A percentile compares a stretch with the other conserved stretches of the same genome.
phyloP scores from a whole-genome alignment of 2,329 filamentous ascomycete genomes.

The Stagonosporopsis rhizophila region DNA sequence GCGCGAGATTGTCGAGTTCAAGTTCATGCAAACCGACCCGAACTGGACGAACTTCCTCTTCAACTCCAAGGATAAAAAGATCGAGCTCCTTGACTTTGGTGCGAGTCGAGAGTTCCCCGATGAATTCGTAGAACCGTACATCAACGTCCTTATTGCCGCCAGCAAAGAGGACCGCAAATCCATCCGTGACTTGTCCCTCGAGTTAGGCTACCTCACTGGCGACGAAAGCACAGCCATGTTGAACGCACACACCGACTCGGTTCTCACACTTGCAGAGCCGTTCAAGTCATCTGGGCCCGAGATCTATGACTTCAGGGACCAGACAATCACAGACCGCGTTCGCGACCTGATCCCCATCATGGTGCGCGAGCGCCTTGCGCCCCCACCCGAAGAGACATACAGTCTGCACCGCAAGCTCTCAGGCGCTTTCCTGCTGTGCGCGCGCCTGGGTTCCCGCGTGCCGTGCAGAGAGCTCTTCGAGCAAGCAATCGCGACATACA shows the following conservation, averaged over 20 bases:
- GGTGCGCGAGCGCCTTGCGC: conserved; percentile 85
- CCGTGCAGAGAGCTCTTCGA: conserved; percentile 81
- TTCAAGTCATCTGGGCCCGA: conserved; percentile 78
- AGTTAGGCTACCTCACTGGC: conserved; percentile 90
- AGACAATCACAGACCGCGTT: conserved; percentile 96
- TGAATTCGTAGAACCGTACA: conserved; percentile 80
- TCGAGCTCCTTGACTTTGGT: conserved; percentile 95
- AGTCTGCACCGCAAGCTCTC: conserved; percentile 93
- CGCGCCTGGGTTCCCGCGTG: conserved; percentile 82
- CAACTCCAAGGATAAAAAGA: conserved; percentile 72
- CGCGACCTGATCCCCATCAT: conserved; percentile 88
- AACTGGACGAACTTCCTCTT: conserved; percentile 99
- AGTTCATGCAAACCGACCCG: conserved; percentile 98
- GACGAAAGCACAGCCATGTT: conserved; percentile 86
- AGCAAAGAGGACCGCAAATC: conserved; percentile 70
- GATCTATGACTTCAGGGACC: conserved; percentile 88
- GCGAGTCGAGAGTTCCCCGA: conserved; percentile 85
- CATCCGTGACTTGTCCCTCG: conserved; percentile 72
- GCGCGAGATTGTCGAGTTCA: conserved; percentile 91
- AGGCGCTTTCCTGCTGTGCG: conserved; percentile 92
- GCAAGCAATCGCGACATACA: conserved; percentile 55
- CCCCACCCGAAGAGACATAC: conserved; percentile 97
- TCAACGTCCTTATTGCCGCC: conserved; percentile 80
- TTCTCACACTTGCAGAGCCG: conserved; percentile 90
- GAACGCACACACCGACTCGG: conserved; percentile 85